Conservation (phyloP, 1,284 basidiomycete genomes). For the Tilletia caries region DNA sequence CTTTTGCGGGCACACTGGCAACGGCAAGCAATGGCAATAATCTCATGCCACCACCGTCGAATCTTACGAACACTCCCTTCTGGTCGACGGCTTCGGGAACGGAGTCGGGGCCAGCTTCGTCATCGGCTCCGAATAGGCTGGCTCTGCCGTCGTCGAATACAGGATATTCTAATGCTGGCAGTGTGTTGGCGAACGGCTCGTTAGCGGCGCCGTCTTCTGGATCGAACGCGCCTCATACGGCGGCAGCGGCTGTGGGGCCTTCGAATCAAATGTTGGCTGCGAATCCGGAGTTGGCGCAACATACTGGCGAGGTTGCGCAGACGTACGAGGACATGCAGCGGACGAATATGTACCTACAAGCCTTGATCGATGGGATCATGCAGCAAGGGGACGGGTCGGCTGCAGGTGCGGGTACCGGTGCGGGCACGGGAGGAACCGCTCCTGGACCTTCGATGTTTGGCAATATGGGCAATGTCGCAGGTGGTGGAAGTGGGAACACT, state of each 20-base stretch:
- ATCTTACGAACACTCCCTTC: too few species aligned
- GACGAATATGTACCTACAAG: constrained; percentile 3
- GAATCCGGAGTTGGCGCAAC: not conserved
- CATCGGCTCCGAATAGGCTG: not conserved
- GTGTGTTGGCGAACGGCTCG: too few species aligned
- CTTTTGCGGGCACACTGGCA: too few species aligned
- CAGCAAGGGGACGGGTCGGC: not conserved
- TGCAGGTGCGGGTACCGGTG: not conserved
- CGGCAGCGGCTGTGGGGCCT: not conserved
- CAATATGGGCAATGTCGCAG: too few species aligned
- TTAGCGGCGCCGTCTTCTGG: too few species aligned
- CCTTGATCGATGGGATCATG: constrained; percentile 9
- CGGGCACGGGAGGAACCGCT: not conserved
- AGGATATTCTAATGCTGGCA: too few species aligned
- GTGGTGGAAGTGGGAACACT: too few species aligned
- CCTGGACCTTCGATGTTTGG: too few species aligned
- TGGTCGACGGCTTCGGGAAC: not conserved
- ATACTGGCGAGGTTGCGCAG: not conserved
- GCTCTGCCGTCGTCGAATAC: not conserved
- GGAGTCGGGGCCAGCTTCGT: not conserved
- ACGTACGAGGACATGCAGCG: constrained; percentile 12
- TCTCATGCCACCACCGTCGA: not conserved
- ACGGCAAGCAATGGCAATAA: too few species aligned
- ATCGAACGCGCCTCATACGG: not conserved
- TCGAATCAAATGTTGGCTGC: not conserved